phyloP scores from a whole-genome alignment of 83 land plant genomes.

The Thuja plicata region DNA sequence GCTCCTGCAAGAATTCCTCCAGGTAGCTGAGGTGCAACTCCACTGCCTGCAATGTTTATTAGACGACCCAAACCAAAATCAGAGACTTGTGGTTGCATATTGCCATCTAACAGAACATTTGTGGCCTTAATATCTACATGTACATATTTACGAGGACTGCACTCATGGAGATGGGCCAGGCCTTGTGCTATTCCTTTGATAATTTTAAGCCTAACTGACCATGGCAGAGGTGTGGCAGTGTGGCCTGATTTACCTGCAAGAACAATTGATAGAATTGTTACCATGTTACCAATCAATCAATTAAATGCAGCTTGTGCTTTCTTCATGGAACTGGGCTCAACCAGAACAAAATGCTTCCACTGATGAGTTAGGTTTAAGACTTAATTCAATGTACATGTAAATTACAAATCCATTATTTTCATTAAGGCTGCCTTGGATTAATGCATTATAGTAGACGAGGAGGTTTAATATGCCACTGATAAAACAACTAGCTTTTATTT shows the following conservation, averaged over 20 bases:
- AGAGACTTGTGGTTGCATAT: constrained; percentile 63
- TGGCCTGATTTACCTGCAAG: constrained; percentile 52
- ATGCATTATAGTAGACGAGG: not conserved
- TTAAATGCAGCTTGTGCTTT: not conserved
- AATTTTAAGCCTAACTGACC: constrained; percentile 69
- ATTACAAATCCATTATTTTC: not conserved
- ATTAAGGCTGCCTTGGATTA: not conserved
- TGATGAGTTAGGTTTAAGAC: not conserved
- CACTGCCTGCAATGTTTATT: constrained; percentile 52
- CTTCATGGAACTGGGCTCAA: not conserved
- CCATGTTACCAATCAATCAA: not conserved
- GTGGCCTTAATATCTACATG: constrained; percentile 90
- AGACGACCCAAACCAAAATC: constrained; percentile 84
- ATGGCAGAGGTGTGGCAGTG: constrained; percentile 44
- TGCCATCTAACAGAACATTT: constrained; percentile 78
- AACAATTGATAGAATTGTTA: not conserved
- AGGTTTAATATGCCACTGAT: not conserved
- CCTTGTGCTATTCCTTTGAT: constrained; percentile 78
- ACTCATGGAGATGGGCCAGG: constrained; percentile 78
- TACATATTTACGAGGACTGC: constrained; percentile 80
- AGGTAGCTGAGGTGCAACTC: constrained; percentile 19
- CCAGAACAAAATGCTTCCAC: not conserved
- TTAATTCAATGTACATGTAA: not conserved
- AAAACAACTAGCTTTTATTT: not conserved
- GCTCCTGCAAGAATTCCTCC: constrained; percentile 19